Base-by-base conservation (phyloP, 345 rosid species). In the Gossypium bickii region DNA sequence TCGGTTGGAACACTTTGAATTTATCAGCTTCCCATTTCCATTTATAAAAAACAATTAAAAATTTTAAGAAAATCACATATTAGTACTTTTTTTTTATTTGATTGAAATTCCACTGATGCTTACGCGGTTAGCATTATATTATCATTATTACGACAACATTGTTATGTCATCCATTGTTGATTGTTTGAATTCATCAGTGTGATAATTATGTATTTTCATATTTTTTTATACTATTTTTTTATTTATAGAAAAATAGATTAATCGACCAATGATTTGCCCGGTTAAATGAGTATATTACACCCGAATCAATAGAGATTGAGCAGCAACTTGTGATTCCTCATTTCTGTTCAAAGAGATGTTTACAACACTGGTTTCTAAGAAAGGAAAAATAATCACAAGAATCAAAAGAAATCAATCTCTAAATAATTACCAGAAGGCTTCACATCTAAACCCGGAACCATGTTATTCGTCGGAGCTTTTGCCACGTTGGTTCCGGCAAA, bases 321-420 rank as follows among this genome's bases (percentile, higher is more conserved):
- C 7, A 34, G 41, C 41, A 34, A 34, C 41, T 34, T 34, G 41
- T 34, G 41, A 53, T 53, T 53, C 58, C 58, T 53, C 58, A n/a
- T 7, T 53, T 53, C 58, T 53, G 52, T 55, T 69, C 43, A 77
- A 60, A n/a, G 34, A 56, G 55, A 47, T 15, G 78, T 73, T 75
- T 56, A 56, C 25, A 11, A 57, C 29, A 57, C 41, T 57, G 22
- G 16, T 34, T 66, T 48, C 18, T 49, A 53, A 29, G 34, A 53
- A 61, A 61, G 41, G 41, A 64, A 44, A 79, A 74, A 52, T 65
- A 53, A 74, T 55, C 66, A 72, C 69, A 72, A 69, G 62, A 78
- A 71, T 87, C 85, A 90, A 80, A 92, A 87, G 90, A 89, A 92
- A 79, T 89, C 96, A 25, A 90, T 87, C 74, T 91, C 96, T 72